Percentiles rank a stretch among this genome's conserved stretches.
phyloP scores from a whole-genome alignment of 2,329 filamentous ascomycete species.

The Byssoonygena ceratinophila region DNA sequence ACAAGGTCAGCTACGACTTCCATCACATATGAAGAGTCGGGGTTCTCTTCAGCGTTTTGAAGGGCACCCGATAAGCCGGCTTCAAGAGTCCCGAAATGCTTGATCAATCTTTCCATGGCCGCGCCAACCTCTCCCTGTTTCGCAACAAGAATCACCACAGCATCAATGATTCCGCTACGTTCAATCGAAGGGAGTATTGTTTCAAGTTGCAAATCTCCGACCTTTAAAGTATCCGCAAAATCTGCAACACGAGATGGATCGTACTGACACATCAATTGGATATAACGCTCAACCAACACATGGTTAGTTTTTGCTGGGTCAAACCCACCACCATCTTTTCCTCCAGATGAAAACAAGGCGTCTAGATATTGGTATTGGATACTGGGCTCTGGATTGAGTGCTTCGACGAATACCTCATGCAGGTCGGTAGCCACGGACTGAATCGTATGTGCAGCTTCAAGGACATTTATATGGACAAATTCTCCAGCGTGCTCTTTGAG shows the following conservation, averaged over 20 bases:
- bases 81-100: slow-evolving; percentile 68
- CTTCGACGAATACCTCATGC: slow-evolving; percentile 55
- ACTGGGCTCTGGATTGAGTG: slow-evolving; percentile 50
- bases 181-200: slow-evolving; percentile 79
- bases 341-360: slow-evolving; percentile 58
- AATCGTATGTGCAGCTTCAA: slow-evolving; percentile 55
- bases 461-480: slow-evolving; percentile 57
- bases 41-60: slow-evolving; percentile 47
- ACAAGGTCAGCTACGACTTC: slow-evolving; percentile 64
- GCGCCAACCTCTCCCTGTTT: slow-evolving; percentile 71
- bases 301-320: slow-evolving; percentile 35
- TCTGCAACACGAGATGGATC: slow-evolving; percentile 72
- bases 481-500: slow-evolving; percentile 55
- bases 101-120: slow-evolving; percentile 76
- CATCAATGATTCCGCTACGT: slow-evolving; percentile 79
- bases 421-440: slow-evolving; percentile 49
- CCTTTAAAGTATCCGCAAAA: slow-evolving; percentile 67
- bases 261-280: slow-evolving; percentile 82
- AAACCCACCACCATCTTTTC: slow-evolving; percentile 28
- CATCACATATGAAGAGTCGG: slow-evolving; percentile 48
- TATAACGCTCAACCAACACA: slow-evolving; percentile 68
- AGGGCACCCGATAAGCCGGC: slow-evolving; percentile 66
- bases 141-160: slow-evolving; percentile 80
- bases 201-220: slow-evolving; percentile 67
- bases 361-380: slow-evolving; percentile 67